Conservation (phyloP, 2,329 filamentous ascomycete species). For the Colletotrichum sidae region DNA sequence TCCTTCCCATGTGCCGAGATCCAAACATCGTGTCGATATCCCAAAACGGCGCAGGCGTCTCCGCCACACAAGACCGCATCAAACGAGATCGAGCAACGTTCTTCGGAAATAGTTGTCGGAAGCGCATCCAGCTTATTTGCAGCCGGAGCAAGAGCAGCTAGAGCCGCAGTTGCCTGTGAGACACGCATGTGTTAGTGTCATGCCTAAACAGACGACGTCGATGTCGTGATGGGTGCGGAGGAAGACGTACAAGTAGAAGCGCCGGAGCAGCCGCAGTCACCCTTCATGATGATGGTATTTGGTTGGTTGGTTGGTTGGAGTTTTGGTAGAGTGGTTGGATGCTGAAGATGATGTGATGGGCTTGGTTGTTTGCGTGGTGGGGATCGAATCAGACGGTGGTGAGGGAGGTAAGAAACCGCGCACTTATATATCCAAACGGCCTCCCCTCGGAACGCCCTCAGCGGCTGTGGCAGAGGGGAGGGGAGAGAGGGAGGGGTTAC, state of each 20-base stretch:
- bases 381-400: neutral
- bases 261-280: constrained; percentile 41
- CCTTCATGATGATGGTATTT: constrained; percentile 41
- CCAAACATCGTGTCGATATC: neutral
- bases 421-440: constrained; percentile 34
- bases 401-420: constrained; percentile 19
- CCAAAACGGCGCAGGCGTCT: neutral
- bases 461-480: constrained; percentile 6
- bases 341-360: constrained; percentile 22
- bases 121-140: constrained; percentile 20
- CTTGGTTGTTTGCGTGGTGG: constrained; percentile 27
- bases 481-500: constrained; percentile 28
- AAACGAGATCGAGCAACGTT: constrained; percentile 3
- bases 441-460: neutral
- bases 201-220: neutral
- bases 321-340: constrained; percentile 17
- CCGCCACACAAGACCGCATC: neutral
- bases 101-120: constrained; percentile 5
- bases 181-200: constrained; percentile 24
- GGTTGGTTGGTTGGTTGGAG: constrained; percentile 23
- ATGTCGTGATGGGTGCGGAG: constrained; percentile 1
- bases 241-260: constrained; percentile 36
- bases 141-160: constrained; percentile 37
- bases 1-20: neutral
- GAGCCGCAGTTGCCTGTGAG: constrained; percentile 39